These are phyloP conservation scores for Karstenula rhodostoma DNA, from an alignment of 2,329 filamentous ascomycete species.

Conservation along the genomic window DNA sequence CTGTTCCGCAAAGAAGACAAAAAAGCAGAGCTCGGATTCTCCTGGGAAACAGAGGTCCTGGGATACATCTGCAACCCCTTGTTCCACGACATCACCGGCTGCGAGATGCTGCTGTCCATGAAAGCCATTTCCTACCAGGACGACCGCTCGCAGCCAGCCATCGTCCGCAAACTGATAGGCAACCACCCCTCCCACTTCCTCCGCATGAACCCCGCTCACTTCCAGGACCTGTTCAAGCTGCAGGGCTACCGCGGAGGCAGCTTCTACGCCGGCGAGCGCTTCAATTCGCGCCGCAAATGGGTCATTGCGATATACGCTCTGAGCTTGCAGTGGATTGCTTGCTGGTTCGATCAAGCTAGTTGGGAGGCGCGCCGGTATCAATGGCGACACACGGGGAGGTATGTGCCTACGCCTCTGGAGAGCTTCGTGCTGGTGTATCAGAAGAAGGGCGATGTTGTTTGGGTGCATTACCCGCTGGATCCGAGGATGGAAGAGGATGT, in stretches of 20 bases:
- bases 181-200: background rate
- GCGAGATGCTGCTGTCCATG: constrained; percentile 8
- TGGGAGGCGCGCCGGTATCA: background rate
- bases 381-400: background rate
- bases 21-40: constrained; percentile 1
- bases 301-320: constrained; percentile 4
- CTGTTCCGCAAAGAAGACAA: background rate
- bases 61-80: constrained; percentile 6
- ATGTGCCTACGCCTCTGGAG: background rate
- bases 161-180: background rate
- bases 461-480: constrained; percentile 8
- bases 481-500: background rate
- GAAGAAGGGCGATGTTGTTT: background rate
- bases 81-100: background rate
- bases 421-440: constrained; percentile 6
- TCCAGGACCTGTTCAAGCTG: background rate
- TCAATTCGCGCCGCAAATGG: background rate
- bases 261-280: background rate
- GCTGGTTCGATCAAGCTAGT: background rate
- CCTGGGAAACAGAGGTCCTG: background rate
- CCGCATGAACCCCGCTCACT: background rate
- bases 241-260: constrained; percentile 1
- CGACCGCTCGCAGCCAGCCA: background rate
- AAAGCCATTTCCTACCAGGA: constrained; percentile 1
- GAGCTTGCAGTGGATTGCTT: background rate